A percentile compares a stretch with the other conserved stretches of the same genome.
Evolutionary conservation across 495 filamentous ascomycete species (phyloP).

Genomic region (Hypoxylon intermedium): DNA sequence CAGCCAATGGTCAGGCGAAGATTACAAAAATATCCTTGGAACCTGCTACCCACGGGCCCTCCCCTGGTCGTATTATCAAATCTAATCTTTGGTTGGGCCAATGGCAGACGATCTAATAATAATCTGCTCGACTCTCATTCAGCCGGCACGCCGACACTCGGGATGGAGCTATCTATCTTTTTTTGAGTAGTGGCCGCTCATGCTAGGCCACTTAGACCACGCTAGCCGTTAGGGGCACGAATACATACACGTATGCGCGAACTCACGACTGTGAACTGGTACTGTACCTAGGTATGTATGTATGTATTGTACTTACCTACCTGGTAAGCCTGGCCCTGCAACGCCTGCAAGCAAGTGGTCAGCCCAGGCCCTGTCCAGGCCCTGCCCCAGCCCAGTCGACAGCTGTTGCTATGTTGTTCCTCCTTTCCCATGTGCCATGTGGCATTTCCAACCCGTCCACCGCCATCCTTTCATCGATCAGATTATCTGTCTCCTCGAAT

Average conservation of each 20-base stretch:
- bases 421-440: constrained; percentile 30
- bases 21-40: constrained; percentile 35
- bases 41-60: no score
- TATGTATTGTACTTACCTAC: no score
- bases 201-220: constrained; percentile 6
- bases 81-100: constrained; percentile 26
- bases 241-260: no score
- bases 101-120: constrained; percentile 32
- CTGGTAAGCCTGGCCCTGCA: no score
- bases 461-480: constrained; percentile 13
- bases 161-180: constrained; percentile 22
- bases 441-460: constrained; percentile 24
- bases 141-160: constrained; percentile 37
- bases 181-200: constrained; percentile 15
- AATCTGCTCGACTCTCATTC: constrained; percentile 36
- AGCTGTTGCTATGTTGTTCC: no score
- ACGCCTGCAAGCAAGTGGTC: no score
- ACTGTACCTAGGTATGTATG: neutral
- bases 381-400: neutral
- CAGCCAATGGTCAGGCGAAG: constrained; percentile 31
- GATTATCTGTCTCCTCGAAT: constrained; percentile 37
- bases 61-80: constrained; percentile 33
- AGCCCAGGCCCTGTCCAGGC: constrained; percentile 6
- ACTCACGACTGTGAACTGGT: constrained; percentile 16
- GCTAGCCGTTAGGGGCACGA: constrained; percentile 6